Base-by-base conservation (phyloP, 2,329 filamentous ascomycete genomes). In the Xylariaceae sp. region DNA sequence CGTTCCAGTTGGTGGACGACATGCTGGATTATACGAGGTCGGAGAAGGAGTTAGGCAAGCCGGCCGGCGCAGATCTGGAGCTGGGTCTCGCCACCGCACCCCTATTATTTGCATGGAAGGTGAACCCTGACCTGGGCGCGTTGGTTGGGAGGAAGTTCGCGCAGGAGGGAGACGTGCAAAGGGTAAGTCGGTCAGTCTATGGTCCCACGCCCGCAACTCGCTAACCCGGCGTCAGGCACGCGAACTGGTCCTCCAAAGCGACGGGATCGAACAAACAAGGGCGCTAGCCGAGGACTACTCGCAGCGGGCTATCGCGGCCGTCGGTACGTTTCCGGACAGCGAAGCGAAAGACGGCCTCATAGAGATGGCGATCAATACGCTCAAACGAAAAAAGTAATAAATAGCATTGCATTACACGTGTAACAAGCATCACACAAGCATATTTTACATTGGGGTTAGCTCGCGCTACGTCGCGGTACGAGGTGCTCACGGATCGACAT, bases 1-100 rank as follows among this genome's bases (percentile, higher is more conserved):
- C 95, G 1, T 99, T 99, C 77, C 95, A 99, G 80, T 82, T 99
- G 9, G 93, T 99, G 16, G 95, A 99, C 71, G 95, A 99, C 72
- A 90, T 99, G 89, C 81, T 99, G 67, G 95, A 99, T 74, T 99
- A 98, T 73, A 98, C 95, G 0, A 85, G 91, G 59, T 91, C 84
- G 52, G 91, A 87, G 42, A 82, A 85, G 56, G 92, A 97, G 72
- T 78, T 99, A 42, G 95, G 95, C 20, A 99, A 99, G 77, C 95
- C 95, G 2, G 91, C 93, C 4, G 95, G 93, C 41, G 95, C 95
- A 26, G 95, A 99, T 75, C 75, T 99, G 60, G 91, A 98, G 75
- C 79, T 99, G 26, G 95, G 95, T 3, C 81, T 99, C 54, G 95
- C 95, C 43, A 99, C 95, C 12, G 95, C 95, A 12, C 95, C 95